Base-by-base conservation (phyloP, 352 stramenopile species). In the Lagenidium giganteum region DNA sequence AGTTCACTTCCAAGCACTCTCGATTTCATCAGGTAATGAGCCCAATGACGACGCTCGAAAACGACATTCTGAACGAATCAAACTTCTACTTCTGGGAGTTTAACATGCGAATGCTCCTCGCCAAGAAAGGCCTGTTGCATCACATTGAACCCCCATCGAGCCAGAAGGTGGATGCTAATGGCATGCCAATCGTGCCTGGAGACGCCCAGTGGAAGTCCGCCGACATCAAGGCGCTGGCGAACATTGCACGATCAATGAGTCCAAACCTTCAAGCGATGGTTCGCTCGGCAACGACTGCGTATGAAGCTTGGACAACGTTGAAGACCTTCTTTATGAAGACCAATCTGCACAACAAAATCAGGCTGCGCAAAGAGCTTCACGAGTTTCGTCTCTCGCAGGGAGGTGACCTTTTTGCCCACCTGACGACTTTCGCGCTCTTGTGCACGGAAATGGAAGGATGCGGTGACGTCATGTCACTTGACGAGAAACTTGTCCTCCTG, bases 21-120 rank as follows among this genome's bases (percentile, higher is more conserved):
- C n/a, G n/a, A n/a, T n/a, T n/a, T n/a, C n/a, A n/a, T n/a, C n/a
- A 43, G 43, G 43, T 40, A 42, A 51, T 51, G 43, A 42, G 43
- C 29, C 43, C 43, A 42, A 51, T 3, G 21, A 45, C 23, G 2
- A 14, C 1, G 38, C 32, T 12, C 7, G 31, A 27, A 18, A 44
- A 9, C 18, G 20, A 39, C 17, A 27, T 48, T 8, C 17, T 27
- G 6, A 23, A 29, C 14, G 41, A 48, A n/a, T n/a, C n/a, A n/a
- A 44, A 23, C 22, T 52, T 35, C 32, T 52, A 35, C 31, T 31
- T 36, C 30, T 52, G 44, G 44, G 33, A 16, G 30, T 52, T 35
- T 33, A 34, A 20, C 20, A 52, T 30, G 44, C 14, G 14, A 7
- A 52, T 52, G 44, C 4, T 20, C 0, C 12, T 42, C 11, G 44